Evolutionary conservation across 768 basidiomycete genomes (phyloP).

Genomic region (Tulasnella sp.): DNA sequence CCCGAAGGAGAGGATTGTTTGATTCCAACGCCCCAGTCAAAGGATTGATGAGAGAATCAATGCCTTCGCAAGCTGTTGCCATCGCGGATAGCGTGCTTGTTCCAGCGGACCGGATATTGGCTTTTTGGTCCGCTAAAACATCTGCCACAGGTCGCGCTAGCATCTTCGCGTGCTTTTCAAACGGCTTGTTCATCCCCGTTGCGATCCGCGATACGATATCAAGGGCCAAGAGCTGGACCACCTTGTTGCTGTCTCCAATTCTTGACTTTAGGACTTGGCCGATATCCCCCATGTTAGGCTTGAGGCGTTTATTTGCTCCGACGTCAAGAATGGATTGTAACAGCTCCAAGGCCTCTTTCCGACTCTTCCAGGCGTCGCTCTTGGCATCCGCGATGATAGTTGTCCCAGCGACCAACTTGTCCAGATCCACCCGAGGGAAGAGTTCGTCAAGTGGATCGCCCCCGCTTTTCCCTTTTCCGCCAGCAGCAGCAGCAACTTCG

Average conservation of each 20-base stretch:
- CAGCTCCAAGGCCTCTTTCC: slow-evolving; percentile 90
- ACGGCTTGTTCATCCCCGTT: slow-evolving; percentile 90
- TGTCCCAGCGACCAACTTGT: slow-evolving; percentile 76
- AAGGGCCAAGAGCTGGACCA: slow-evolving; percentile 84
- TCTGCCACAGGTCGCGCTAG: slow-evolving; percentile 73
- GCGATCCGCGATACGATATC: slow-evolving; percentile 89
- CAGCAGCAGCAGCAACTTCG: slow-evolving; percentile 45
- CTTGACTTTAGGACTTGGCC: slow-evolving; percentile 82
- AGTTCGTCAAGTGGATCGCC: slow-evolving; percentile 85
- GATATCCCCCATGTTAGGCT: slow-evolving; percentile 90
- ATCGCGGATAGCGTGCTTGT: slow-evolving; percentile 77
- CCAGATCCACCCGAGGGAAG: slow-evolving; percentile 92
- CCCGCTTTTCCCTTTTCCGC: slow-evolving; percentile 33
- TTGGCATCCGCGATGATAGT: slow-evolving; percentile 78
- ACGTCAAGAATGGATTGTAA: slow-evolving; percentile 82
- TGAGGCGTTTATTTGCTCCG: slow-evolving; percentile 87
- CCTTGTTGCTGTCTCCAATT: slow-evolving; percentile 88
- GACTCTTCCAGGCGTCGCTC: slow-evolving; percentile 93
- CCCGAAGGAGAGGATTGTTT: slow-evolving; percentile 81
- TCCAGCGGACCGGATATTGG: slow-evolving; percentile 74
- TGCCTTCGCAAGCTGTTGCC: slow-evolving; percentile 72
- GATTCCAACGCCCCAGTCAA: slow-evolving; percentile 78
- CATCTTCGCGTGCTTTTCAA: slow-evolving; percentile 82
- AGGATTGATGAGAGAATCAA: slow-evolving; percentile 77
- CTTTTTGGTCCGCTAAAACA: slow-evolving; percentile 90